Conservation (phyloP, 345 rosid species). For the Angophora floribunda region DNA sequence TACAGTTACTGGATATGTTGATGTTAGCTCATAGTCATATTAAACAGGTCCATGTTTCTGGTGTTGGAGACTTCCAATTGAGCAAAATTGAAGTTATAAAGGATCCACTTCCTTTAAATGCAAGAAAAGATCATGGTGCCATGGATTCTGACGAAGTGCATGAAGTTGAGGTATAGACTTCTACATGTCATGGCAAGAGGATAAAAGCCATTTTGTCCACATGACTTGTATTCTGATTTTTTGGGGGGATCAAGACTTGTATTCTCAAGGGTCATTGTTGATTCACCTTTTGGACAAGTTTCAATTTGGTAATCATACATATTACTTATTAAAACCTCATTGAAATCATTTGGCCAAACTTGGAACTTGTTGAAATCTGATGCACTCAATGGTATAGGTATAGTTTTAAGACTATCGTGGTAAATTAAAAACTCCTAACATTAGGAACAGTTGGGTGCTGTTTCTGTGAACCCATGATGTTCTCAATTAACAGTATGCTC, state of each 20-base stretch:
- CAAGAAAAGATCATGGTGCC: slow-evolving; percentile 46
- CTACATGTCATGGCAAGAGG: neutral
- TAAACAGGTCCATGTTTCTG: slow-evolving; percentile 77
- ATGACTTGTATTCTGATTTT: neutral
- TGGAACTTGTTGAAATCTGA: neutral
- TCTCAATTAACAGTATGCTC: neutral
- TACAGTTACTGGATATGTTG: neutral
- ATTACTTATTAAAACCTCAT: neutral
- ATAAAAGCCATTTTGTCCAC: neutral
- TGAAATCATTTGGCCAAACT: neutral
- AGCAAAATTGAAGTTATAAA: slow-evolving; percentile 66
- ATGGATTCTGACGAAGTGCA: slow-evolving; percentile 63
- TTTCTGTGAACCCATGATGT: neutral
- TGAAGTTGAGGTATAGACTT: slow-evolving; percentile 44
- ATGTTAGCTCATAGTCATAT: neutral
- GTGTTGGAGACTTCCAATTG: slow-evolving; percentile 85
- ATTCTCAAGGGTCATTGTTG: neutral
- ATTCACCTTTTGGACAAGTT: neutral
- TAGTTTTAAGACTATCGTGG: neutral
- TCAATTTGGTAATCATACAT: neutral
- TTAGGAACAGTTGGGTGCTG: neutral
- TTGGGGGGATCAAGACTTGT: neutral
- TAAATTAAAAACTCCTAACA: neutral
- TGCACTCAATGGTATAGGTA: neutral
- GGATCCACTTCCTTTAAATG: slow-evolving; percentile 66